Evolutionary conservation across 345 rosid species (phyloP).

Genomic region (Barbarea vulgaris): DNA sequence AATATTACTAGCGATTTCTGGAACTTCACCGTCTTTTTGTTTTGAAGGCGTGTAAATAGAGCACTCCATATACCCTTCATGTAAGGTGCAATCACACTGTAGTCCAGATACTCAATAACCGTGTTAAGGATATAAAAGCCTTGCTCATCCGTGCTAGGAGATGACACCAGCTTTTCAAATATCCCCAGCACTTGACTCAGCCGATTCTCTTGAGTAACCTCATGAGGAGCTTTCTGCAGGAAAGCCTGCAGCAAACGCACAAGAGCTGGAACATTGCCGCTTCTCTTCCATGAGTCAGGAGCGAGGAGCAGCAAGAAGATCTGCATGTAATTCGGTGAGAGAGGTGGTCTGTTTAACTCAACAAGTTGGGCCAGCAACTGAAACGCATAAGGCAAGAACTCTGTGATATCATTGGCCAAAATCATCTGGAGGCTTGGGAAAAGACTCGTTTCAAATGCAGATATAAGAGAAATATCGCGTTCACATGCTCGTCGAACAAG

Average conservation of each 20-base stretch:
- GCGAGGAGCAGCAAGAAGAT: constrained; percentile 78
- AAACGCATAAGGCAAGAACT: constrained; percentile 97
- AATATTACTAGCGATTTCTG: constrained; percentile 76
- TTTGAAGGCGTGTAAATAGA: constrained; percentile 74
- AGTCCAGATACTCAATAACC: constrained; percentile 79
- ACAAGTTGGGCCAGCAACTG: constrained; percentile 96
- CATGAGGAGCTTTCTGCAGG: constrained; percentile 88
- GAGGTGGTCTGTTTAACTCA: constrained; percentile 85
- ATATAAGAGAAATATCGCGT: constrained; percentile 67
- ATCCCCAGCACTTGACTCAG: constrained; percentile 85
- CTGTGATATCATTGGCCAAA: constrained; percentile 76
- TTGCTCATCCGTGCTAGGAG: constrained; percentile 87
- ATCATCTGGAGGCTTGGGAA: constrained; percentile 84
- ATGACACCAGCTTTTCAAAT: constrained; percentile 69
- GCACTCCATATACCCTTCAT: constrained; percentile 72
- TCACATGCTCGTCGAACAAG: constrained; percentile 92
- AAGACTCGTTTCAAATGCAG: constrained; percentile 74
- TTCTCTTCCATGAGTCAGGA: constrained; percentile 86
- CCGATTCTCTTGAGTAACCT: constrained; percentile 76
- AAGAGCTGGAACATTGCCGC: constrained; percentile 95
- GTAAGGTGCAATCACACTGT: constrained; percentile 58
- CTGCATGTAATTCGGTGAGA: constrained; percentile 77
- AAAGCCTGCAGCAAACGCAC: constrained; percentile 98
- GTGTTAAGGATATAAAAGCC: constrained; percentile 96
- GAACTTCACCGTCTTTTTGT: constrained; percentile 64